Base-by-base conservation (phyloP, 2,329 filamentous ascomycete genomes). In the Colletotrichum noveboracense region DNA sequence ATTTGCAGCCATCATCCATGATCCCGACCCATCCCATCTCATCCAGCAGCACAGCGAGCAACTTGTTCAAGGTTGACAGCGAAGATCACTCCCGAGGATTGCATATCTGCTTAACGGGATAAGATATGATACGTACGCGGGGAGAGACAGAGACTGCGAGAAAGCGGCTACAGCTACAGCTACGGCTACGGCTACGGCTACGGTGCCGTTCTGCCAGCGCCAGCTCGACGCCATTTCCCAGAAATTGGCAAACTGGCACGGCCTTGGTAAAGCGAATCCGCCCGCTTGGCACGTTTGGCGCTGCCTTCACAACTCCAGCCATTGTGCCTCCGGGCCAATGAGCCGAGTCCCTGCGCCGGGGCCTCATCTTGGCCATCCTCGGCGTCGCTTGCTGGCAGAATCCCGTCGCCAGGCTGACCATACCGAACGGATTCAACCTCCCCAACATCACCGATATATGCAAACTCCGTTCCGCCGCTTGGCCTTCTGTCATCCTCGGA, bases 211-310 rank as follows among this genome's bases (percentile, higher is more conserved):
- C 26, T 52, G 24, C 26, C 24, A 43, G 28, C 48, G 48, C 56
- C 38, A 67, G 43, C 56, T 62, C 24, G 30, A 26, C 48, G 48
- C 56, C 38, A 67, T 58, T 64, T 62, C 62, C 56, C 56, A 61
- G 48, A 70, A 21, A 70, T 74, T 74, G 71, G 52, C 43, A 52
- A 52, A 52, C 18, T 52, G 43, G 43, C 43, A 34, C 30, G 48
- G 43, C 43, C 21, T 43, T 75, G 62, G 55, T 21, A 21, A 56
- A 48, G 70, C 70, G 43, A 58, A 64, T n/a, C 70, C 43, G 56
- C 43, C 64, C 69, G 61, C 58, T 69, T 75, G 58, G 73, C 58
- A 61, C 43, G 67, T 62, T 62, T 70, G 67, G 67, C 56, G 67
- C 61, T 38, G 24, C 67, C 56, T 70, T 52, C 56, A 62, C 26